These are phyloP conservation scores for Inga oerstediana DNA, from an alignment of 306 rosid genomes.

Conservation along the genomic window DNA sequence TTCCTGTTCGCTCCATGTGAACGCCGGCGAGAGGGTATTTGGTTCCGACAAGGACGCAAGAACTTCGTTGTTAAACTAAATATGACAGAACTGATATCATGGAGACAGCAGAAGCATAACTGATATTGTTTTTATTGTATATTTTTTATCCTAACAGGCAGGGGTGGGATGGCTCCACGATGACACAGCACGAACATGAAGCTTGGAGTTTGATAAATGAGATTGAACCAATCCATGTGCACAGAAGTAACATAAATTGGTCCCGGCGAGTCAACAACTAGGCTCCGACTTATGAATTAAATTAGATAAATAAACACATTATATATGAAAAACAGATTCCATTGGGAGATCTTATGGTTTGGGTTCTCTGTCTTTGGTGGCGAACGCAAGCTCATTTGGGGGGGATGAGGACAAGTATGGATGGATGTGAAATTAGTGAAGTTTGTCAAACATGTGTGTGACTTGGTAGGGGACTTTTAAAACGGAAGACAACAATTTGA, in stretches of 20 bases:
- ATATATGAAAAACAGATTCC: background rate
- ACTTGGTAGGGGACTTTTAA: background rate
- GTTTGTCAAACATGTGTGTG: too few species aligned
- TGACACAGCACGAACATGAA: background rate
- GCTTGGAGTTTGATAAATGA: background rate
- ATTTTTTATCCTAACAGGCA: background rate
- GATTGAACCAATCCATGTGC: background rate
- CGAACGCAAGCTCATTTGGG: background rate
- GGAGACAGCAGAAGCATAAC: background rate
- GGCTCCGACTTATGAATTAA: background rate
- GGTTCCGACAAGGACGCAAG: background rate
- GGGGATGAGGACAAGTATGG: background rate
- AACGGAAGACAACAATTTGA: background rate
- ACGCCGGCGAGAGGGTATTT: background rate
- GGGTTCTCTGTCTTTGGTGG: background rate
- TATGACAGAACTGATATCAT: background rate
- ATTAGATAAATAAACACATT: background rate
- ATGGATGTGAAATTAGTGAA: background rate
- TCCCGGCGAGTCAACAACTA: background rate
- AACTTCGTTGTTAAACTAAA: background rate
- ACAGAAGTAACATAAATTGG: background rate
- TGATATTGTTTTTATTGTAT: background rate
- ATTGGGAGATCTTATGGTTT: background rate
- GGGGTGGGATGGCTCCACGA: background rate
- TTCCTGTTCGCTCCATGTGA: conserved; percentile 49